These are phyloP conservation scores for Annona cherimola DNA, from an alignment of 164 flowering plant genomes.

Conservation along the genomic window DNA sequence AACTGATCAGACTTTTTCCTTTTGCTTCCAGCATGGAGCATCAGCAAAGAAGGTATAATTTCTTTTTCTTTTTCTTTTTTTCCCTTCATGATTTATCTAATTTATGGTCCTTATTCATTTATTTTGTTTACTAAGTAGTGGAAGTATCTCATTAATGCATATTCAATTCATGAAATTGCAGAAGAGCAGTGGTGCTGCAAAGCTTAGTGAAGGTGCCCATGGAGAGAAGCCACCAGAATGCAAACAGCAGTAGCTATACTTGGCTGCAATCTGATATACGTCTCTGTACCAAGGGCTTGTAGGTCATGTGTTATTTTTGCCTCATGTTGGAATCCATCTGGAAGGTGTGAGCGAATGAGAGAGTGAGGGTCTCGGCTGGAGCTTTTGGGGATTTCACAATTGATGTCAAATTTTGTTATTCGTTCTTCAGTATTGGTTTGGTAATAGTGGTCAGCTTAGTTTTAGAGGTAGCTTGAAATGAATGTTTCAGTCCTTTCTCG, in stretches of 20 bases:
- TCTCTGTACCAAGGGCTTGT: background rate
- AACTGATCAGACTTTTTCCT: background rate
- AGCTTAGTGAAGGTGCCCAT: slow-evolving; percentile 26
- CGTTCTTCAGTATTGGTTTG: background rate
- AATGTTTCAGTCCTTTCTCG: background rate
- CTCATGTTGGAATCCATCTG: slow-evolving; percentile 7
- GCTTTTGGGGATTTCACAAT: background rate
- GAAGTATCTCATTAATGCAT: too few species aligned
- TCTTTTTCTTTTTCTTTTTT: too few species aligned
- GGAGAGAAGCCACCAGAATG: slow-evolving; percentile 36
- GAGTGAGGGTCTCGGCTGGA: background rate
- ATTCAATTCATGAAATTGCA: slow-evolving; percentile 19
- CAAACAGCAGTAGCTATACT: slow-evolving; percentile 29
- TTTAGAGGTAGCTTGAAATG: too few species aligned
- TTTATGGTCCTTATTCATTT: too few species aligned
- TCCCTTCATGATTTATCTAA: too few species aligned
- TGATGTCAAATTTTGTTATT: background rate
- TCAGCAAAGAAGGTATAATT: slow-evolving; percentile 31
- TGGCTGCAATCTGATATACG: background rate
- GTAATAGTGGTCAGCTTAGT: background rate
- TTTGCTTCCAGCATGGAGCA: slow-evolving; percentile 24
- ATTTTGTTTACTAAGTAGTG: too few species aligned
- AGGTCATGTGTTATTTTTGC: background rate
- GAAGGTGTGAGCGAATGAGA: background rate
- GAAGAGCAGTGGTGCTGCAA: slow-evolving; percentile 36